phyloP scores from a whole-genome alignment of 2,329 filamentous ascomycete genomes.

The Chalaropsis ovoidea region DNA sequence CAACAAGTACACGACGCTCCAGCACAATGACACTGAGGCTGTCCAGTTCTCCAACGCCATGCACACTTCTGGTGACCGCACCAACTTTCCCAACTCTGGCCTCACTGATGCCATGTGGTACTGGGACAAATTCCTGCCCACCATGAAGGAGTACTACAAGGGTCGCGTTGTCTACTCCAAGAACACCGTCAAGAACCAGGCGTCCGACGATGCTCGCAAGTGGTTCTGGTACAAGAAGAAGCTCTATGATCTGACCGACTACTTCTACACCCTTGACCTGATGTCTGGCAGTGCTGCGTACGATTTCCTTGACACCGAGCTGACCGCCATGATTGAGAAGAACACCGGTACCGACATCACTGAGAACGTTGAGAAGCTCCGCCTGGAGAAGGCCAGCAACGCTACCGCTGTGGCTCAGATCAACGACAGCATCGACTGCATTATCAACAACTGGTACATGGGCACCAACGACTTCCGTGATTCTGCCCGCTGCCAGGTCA shows the following conservation, averaged over 20 bases:
- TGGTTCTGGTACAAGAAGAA: conserved; percentile 71
- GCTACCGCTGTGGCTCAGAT: conserved; percentile 47
- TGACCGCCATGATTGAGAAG: conserved; percentile 59
- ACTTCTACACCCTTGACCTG: conserved; percentile 64
- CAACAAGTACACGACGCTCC: conserved; percentile 45
- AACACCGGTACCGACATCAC: conserved; percentile 77
- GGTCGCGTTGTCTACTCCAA: conserved; percentile 69
- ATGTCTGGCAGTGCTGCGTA: conserved; percentile 48
- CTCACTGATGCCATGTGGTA: conserved; percentile 69
- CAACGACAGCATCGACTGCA: conserved; percentile 62
- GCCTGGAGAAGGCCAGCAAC: conserved; percentile 38
- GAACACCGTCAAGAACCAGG: conserved; percentile 51
- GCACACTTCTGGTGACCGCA: conserved; percentile 59
- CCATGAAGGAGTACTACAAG: conserved; percentile 77
- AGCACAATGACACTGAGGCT: conserved; percentile 50
- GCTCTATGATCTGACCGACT: conserved; percentile 86
- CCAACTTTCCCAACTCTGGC: conserved; percentile 46
- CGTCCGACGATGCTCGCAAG: conserved; percentile 53
- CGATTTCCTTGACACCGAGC: conserved; percentile 58
- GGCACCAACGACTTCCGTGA: conserved; percentile 80
- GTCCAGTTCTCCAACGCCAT: conserved; percentile 44
- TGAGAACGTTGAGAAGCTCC: conserved; percentile 47
- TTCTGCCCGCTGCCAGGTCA: conserved; percentile 64
- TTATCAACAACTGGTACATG: conserved; percentile 72
- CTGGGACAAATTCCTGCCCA: conserved; percentile 57